phyloP scores from a whole-genome alignment of 305 asterid species.

The Plantago lanceolata region DNA sequence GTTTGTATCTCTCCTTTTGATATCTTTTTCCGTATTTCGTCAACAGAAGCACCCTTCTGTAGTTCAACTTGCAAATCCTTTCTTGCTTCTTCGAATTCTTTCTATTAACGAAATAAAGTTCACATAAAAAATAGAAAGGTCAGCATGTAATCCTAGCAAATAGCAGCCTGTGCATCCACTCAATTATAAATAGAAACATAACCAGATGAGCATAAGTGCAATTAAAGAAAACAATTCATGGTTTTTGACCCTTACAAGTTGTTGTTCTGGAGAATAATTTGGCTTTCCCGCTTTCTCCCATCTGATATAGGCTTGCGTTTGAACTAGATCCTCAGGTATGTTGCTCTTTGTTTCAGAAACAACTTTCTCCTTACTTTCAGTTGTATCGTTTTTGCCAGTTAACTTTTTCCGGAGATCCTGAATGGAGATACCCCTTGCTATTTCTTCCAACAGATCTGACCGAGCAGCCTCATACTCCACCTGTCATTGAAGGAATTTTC shows the following conservation, averaged over 20 bases:
- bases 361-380: slow-evolving; percentile 38
- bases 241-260: slow-evolving; percentile 50
- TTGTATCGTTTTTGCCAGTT: slow-evolving; percentile 44
- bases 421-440: slow-evolving; percentile 67
- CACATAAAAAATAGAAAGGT: slow-evolving; percentile 17
- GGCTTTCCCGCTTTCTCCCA: slow-evolving; percentile 98
- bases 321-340: slow-evolving; percentile 75
- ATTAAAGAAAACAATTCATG: slow-evolving; percentile 20
- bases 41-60: slow-evolving; percentile 63
- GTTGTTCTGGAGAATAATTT: slow-evolving; percentile 67
- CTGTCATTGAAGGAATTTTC: slow-evolving; percentile 31
- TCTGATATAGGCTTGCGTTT: slow-evolving; percentile 67
- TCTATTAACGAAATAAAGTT: slow-evolving; percentile 42
- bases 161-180: neutral
- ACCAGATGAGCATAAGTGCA: slow-evolving; percentile 17
- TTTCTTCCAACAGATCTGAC: slow-evolving; percentile 75
- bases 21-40: slow-evolving; percentile 54
- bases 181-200: neutral
- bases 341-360: slow-evolving; percentile 44
- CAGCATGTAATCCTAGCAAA: neutral
- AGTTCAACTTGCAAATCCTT: slow-evolving; percentile 72
- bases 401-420: slow-evolving; percentile 65
- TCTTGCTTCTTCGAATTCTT: slow-evolving; percentile 88
- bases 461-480: slow-evolving; percentile 94
- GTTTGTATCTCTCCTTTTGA: slow-evolving; percentile 61